phyloP scores from a whole-genome alignment of 2,329 filamentous ascomycete species.

The Penicillium sp. region DNA sequence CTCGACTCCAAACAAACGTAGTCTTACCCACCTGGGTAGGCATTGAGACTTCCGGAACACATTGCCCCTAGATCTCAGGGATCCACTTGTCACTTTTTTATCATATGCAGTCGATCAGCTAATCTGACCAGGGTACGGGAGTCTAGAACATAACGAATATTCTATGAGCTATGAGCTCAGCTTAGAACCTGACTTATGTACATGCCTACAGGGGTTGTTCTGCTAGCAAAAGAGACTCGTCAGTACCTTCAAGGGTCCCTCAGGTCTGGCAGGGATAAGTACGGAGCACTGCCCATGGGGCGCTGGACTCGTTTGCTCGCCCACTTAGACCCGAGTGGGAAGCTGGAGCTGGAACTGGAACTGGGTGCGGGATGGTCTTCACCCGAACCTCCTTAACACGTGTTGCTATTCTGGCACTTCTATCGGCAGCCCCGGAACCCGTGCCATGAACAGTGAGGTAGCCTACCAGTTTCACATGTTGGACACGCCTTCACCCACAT shows the following conservation, averaged over 20 bases:
- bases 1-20: constrained; percentile 1
- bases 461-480: background rate
- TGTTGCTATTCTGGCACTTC: background rate
- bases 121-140: constrained; percentile 2
- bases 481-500: background rate
- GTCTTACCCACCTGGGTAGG: background rate
- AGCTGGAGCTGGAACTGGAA: no score
- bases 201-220: background rate
- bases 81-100: background rate
- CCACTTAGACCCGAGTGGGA: no score
- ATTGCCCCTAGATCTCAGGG: background rate
- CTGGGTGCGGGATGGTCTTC: background rate
- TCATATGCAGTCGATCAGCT: constrained; percentile 10
- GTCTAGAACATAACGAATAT: background rate
- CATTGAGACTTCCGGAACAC: background rate
- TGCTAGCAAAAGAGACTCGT: background rate
- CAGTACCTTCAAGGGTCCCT: background rate
- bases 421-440: background rate
- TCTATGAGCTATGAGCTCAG: background rate
- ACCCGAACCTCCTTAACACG: background rate
- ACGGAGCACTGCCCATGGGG: background rate
- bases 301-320: no score
- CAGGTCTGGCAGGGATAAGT: background rate
- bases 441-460: background rate
- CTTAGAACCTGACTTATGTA: background rate